Evolutionary conservation across 768 basidiomycete species (phyloP).

Genomic region (Tylopilus sp.): DNA sequence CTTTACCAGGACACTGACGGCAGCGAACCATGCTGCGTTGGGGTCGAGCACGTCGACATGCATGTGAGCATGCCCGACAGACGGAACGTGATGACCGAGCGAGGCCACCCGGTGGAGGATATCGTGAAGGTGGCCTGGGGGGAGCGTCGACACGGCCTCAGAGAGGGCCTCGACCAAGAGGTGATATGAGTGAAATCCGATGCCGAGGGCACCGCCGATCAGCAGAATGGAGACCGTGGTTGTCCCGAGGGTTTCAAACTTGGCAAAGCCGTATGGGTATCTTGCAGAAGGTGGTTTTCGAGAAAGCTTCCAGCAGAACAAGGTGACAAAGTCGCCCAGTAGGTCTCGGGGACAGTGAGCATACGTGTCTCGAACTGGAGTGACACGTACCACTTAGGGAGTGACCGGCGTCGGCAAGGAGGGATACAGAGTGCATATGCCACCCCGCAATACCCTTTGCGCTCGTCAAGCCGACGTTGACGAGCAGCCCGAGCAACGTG

Average conservation of each 20-base stretch:
- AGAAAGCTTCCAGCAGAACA: constrained; percentile 85
- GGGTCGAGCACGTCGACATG: constrained; percentile 68
- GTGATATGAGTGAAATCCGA: constrained; percentile 88
- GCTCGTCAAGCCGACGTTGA: constrained; percentile 78
- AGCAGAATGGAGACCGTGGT: constrained; percentile 84
- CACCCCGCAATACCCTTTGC: constrained; percentile 88
- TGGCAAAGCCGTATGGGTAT: constrained; percentile 89
- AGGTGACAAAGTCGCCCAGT: constrained; percentile 86
- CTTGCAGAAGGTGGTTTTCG: constrained; percentile 71
- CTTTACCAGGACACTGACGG: constrained; percentile 72
- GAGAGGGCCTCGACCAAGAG: constrained; percentile 73
- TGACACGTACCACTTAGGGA: constrained; percentile 72
- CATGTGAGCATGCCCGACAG: constrained; percentile 51
- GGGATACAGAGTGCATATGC: constrained; percentile 84
- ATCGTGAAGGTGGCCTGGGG: constrained; percentile 61
- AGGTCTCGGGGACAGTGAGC: constrained; percentile 49
- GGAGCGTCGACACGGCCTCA: constrained; percentile 59
- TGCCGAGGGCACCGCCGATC: constrained; percentile 77
- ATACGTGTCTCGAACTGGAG: background rate
- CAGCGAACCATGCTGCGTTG: constrained; percentile 97
- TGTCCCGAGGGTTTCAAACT: constrained; percentile 96
- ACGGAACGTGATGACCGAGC: constrained; percentile 51
- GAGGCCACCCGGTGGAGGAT: constrained; percentile 56
- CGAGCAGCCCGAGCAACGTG: constrained; percentile 78
- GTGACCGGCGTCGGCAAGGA: constrained; percentile 94